Percentiles rank a stretch among this genome's conserved stretches.
phyloP scores from a whole-genome alignment of 768 basidiomycete species.

The Tulasnella calospora region DNA sequence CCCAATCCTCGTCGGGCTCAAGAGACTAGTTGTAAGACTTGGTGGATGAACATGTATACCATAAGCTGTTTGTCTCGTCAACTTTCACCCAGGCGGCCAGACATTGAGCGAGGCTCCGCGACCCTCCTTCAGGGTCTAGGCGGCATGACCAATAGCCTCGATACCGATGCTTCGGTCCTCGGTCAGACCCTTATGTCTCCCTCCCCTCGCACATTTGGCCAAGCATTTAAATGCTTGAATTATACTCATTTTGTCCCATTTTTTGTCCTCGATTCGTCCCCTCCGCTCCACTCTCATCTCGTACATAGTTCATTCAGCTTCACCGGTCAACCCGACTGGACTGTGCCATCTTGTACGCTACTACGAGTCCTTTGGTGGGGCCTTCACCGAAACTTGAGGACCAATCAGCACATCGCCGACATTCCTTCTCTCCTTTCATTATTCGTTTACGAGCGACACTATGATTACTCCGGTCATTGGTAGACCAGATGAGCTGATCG shows the following conservation, averaged over 20 bases:
- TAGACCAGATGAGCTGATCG: not conserved
- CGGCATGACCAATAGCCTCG: not conserved
- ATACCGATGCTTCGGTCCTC: not conserved
- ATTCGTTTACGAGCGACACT: not conserved
- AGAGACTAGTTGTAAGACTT: not conserved
- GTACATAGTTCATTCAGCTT: not conserved
- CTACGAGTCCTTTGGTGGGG: not conserved
- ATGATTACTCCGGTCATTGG: conserved; percentile 4
- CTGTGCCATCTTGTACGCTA: not conserved
- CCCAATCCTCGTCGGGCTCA: not conserved
- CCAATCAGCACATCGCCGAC: not conserved
- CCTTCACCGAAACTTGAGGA: not conserved
- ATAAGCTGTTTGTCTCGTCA: not conserved
- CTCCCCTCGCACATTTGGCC: not conserved
- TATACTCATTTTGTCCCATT: not conserved
- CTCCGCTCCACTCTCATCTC: not conserved
- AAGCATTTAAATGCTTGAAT: not conserved
- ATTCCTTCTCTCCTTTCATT: not conserved
- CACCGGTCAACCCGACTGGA: not conserved
- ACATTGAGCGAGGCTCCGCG: not conserved
- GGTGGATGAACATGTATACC: not conserved
- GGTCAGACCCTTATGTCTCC: not conserved
- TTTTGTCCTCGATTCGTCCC: not conserved
- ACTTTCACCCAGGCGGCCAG: not conserved
- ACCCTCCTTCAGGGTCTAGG: not conserved